Evolutionary conservation across 2,329 filamentous ascomycete species (phyloP), one percentile per base, ranked within the genome.

Genomic region (Xylariales sp.): DNA sequence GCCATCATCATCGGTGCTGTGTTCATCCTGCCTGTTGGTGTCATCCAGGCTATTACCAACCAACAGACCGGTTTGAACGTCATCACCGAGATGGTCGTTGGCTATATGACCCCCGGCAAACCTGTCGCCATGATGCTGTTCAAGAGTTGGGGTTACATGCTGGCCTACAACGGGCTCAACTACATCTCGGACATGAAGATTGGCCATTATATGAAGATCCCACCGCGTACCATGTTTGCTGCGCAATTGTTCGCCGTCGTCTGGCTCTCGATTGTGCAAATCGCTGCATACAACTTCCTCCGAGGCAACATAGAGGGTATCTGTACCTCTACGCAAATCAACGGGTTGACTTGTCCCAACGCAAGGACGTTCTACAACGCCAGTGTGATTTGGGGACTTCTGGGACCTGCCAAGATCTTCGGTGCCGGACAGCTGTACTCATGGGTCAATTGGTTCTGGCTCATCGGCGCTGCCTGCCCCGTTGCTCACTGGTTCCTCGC

Each of bases 81-180:
- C 14, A 62, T 87, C 44, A 84, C 82, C n/a, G 82, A 86, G 56
- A 85, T 83, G 52, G 73, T 88, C 45, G 74, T 84, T 46, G 84
- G 84, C 5, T 87, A 87, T 60, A 82, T 87, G 70, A 74, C 84
- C 37, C 83, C 83, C 0, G 84, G 84, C 19, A 73, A 73, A 3
- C 83, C 84, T 2, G 69, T 87, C 46, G 82, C 82, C 35, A 82
- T 86, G 73, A 88, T 88, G 82, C 74, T 87, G 65, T 87, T 87
- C 68, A 86, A 86, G 62, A 84, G 81, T 46, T 87, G 62, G 53
- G 64, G 61, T 20, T 71, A 71, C 51, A 71, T 73, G 55, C 60
- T 67, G 34, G 63, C 65, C 37, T 65, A 59, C 43, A 70, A 74
- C 47, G 69, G 65, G 3, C 61, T 73, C n/a, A 61, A 59, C 9